These are phyloP conservation scores for Pseudogymnoascus sp. DNA, from an alignment of 2,329 filamentous ascomycete species.

Conservation along the genomic window DNA sequence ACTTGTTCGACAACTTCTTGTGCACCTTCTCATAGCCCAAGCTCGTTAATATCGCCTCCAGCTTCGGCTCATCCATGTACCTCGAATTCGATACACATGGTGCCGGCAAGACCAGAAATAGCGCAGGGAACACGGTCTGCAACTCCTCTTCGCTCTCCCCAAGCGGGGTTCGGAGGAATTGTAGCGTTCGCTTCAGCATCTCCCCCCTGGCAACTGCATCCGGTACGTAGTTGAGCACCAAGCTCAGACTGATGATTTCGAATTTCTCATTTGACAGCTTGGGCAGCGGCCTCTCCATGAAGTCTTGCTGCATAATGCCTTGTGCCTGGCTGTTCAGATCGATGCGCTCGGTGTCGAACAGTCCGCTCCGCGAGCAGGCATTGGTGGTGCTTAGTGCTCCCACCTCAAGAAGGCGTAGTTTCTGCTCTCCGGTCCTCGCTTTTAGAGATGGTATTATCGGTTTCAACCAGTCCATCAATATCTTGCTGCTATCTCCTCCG, in stretches of 20 bases:
- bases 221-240: slow-evolving; percentile 92
- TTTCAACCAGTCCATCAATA: slow-evolving; percentile 56
- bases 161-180: slow-evolving; percentile 50
- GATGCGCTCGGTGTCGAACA: slow-evolving; percentile 72
- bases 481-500: slow-evolving; percentile 57
- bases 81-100: slow-evolving; percentile 86
- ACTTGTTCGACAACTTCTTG: slow-evolving; percentile 69
- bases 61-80: slow-evolving; percentile 66
- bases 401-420: slow-evolving; percentile 71
- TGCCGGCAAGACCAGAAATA: slow-evolving; percentile 85
- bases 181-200: slow-evolving; percentile 71
- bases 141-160: slow-evolving; percentile 17
- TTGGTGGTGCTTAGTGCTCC: slow-evolving; percentile 81
- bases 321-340: slow-evolving; percentile 81
- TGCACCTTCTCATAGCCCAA: slow-evolving; percentile 62
- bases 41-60: slow-evolving; percentile 65
- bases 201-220: slow-evolving; percentile 65
- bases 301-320: slow-evolving; percentile 81
- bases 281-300: slow-evolving; percentile 81
- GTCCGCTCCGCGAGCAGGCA: slow-evolving; percentile 64
- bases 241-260: slow-evolving; percentile 81
- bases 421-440: slow-evolving; percentile 17
- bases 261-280: slow-evolving; percentile 55
- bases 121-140: slow-evolving; percentile 47
- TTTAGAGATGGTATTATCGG: slow-evolving; percentile 25